Percentiles rank a stretch among this genome's conserved stretches.
Evolutionary conservation across 1,139 yeast genomes (phyloP).

Genomic region (Casaregolazyma suthepensis): DNA sequence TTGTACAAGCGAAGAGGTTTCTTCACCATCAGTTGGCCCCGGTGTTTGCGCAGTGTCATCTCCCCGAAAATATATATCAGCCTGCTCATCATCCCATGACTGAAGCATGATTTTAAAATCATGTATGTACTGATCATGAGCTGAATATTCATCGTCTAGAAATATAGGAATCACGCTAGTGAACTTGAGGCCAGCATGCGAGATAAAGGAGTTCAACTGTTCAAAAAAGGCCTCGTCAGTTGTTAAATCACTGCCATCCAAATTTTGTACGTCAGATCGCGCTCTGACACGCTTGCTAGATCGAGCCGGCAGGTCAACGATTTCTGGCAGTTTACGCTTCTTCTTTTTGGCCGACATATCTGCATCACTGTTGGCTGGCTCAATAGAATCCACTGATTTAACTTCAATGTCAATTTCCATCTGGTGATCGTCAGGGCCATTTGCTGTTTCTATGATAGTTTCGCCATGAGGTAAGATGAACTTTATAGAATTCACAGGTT

Average conservation of each 20-base stretch:
- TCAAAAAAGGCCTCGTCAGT: slow-evolving; percentile 28
- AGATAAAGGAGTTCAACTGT: slow-evolving; percentile 25
- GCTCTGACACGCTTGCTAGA: slow-evolving; percentile 27
- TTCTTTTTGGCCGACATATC: slow-evolving; percentile 7
- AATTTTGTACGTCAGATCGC: slow-evolving; percentile 31
- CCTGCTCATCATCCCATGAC: slow-evolving; percentile 40
- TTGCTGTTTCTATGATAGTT: slow-evolving; percentile 8
- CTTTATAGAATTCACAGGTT: slow-evolving; percentile 20
- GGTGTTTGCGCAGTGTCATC: slow-evolving; percentile 12
- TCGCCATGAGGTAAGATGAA: slow-evolving; percentile 23
- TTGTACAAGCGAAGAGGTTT: slow-evolving; percentile 32
- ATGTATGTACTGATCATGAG: slow-evolving; percentile 24
- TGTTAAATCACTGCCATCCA: slow-evolving; percentile 26
- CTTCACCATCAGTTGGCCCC: not conserved
- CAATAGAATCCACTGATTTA: not conserved
- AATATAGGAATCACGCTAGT: slow-evolving; percentile 23
- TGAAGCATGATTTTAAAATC: slow-evolving; percentile 39
- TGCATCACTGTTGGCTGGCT: not conserved
- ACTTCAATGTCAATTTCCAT: not conserved
- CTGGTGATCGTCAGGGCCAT: not conserved
- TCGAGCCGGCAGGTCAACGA: slow-evolving; percentile 3
- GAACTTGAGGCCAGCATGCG: slow-evolving; percentile 20
- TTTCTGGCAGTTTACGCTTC: slow-evolving; percentile 17
- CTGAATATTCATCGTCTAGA: slow-evolving; percentile 17
- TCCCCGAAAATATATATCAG: slow-evolving; percentile 22